phyloP scores from a whole-genome alignment of 805 yeast genomes.

The Ogataea parapolymorpha region DNA sequence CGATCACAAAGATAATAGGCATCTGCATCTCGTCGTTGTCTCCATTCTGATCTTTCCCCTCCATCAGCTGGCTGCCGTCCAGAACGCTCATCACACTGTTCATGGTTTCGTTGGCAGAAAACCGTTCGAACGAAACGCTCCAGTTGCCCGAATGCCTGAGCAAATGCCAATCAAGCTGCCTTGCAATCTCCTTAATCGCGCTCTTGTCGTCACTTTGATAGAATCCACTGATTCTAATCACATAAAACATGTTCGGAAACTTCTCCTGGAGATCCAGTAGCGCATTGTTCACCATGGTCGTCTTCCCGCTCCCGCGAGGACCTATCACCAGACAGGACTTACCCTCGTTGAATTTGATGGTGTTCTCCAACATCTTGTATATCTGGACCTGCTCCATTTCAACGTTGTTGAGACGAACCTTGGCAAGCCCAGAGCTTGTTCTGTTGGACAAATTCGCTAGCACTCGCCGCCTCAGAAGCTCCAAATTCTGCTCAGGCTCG shows the following conservation, averaged over 20 bases:
- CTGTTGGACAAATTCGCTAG: conserved; percentile 20
- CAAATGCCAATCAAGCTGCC: conserved; percentile 60
- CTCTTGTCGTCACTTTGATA: conserved; percentile 70
- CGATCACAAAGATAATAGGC: conserved; percentile 74
- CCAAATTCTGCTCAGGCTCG: conserved; percentile 1
- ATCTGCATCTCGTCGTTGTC: conserved; percentile 31
- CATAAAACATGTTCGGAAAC: conserved; percentile 52
- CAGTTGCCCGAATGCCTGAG: conserved; percentile 12
- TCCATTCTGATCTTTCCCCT: conserved; percentile 7
- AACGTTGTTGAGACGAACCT: conserved; percentile 32
- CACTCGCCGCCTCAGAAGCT: conserved; percentile 4
- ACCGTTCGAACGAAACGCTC: conserved; percentile 15
- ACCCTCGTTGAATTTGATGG: conserved; percentile 67
- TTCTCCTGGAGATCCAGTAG: conserved; percentile 40
- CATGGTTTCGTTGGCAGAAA: conserved; percentile 51
- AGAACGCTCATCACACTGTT: conserved; percentile 52
- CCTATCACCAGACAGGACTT: conserved; percentile 81
- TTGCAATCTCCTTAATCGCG: conserved; percentile 83
- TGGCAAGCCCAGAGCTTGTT: conserved; percentile 13
- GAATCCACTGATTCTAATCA: conserved; percentile 64
- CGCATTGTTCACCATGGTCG: conserved; percentile 58
- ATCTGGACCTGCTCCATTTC: conserved; percentile 48
- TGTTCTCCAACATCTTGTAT: conserved; percentile 55
- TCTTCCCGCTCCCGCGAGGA: conserved; percentile 75
- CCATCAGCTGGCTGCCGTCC: conserved; percentile 35